These are phyloP conservation scores for Talaromyces sp. DNA, from an alignment of 2,329 filamentous ascomycete genomes.

Conservation along the genomic window DNA sequence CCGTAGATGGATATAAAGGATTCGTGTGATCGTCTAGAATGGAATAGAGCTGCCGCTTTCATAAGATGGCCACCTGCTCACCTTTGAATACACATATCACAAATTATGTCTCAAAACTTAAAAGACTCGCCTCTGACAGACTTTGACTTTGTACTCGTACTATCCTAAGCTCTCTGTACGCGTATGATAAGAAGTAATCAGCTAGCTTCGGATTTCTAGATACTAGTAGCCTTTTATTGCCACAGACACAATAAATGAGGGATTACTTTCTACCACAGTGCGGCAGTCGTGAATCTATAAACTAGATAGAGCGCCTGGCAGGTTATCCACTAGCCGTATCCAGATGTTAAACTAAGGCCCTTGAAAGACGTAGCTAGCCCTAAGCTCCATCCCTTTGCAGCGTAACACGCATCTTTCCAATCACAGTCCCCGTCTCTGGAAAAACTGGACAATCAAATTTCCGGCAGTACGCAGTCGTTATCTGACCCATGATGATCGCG, in stretches of 20 bases:
- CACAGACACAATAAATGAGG: background rate
- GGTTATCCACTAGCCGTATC: slow-evolving; percentile 6
- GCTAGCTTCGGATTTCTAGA: background rate
- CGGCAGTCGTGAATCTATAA: background rate
- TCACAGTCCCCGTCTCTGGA: background rate
- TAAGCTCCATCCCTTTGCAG: slow-evolving; percentile 7
- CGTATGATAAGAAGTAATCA: background rate
- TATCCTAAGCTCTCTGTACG: background rate
- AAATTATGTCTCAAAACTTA: background rate
- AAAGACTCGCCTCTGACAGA: background rate
- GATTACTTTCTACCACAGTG: background rate
- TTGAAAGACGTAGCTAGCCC: background rate
- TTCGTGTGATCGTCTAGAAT: too few species aligned
- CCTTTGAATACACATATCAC: background rate
- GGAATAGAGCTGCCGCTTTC: background rate
- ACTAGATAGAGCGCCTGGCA: background rate
- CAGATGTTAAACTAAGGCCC: background rate
- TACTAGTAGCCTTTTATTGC: background rate
- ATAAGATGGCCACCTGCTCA: background rate
- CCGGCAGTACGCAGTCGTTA: background rate
- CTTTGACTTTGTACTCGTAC: background rate
- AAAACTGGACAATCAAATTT: background rate
- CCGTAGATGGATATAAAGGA: background rate
- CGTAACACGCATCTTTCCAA: background rate
- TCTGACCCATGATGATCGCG: background rate